Conservation (phyloP, 1,139 yeast species). For the Scheffersomyces quercinus region DNA sequence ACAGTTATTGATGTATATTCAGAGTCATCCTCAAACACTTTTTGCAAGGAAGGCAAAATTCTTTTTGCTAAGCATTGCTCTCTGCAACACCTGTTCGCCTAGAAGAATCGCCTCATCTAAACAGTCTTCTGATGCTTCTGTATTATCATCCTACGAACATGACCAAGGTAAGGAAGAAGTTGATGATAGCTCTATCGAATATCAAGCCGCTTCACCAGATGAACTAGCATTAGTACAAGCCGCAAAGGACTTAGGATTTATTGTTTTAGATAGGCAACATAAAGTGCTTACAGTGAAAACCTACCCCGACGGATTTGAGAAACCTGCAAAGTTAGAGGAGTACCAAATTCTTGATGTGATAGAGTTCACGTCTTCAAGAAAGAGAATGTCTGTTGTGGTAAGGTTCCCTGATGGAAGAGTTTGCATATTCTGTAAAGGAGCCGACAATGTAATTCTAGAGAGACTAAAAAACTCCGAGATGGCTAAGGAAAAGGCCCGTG, state of each 20-base stretch:
- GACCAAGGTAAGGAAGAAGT: constrained; percentile 8
- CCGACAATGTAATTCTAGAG: constrained; percentile 89
- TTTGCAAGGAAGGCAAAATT: constrained; percentile 76
- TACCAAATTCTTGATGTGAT: constrained; percentile 77
- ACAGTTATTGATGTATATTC: constrained; percentile 68
- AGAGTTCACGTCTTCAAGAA: constrained; percentile 85
- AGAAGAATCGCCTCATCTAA: constrained; percentile 18
- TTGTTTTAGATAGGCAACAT: constrained; percentile 68
- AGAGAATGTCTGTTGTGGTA: constrained; percentile 91
- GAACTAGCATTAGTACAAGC: constrained; percentile 92
- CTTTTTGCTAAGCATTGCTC: constrained; percentile 76
- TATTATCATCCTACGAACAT: constrained; percentile 12
- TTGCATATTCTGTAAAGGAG: constrained; percentile 88
- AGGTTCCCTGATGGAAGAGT: constrained; percentile 78
- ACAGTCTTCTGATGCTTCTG: not conserved
- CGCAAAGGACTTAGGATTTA: constrained; percentile 90
- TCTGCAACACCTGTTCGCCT: constrained; percentile 91
- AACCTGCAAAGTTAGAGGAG: constrained; percentile 59
- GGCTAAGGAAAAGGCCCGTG: constrained; percentile 64
- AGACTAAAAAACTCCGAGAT: constrained; percentile 57
- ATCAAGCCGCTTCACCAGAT: constrained; percentile 95
- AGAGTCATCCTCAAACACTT: constrained; percentile 64
- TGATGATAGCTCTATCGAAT: constrained; percentile 57
- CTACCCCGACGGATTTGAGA: constrained; percentile 79
- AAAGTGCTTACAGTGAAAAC: constrained; percentile 65